These are phyloP conservation scores for Pichia sp. DNA, from an alignment of 1,139 yeast genomes.

Conservation along the genomic window DNA sequence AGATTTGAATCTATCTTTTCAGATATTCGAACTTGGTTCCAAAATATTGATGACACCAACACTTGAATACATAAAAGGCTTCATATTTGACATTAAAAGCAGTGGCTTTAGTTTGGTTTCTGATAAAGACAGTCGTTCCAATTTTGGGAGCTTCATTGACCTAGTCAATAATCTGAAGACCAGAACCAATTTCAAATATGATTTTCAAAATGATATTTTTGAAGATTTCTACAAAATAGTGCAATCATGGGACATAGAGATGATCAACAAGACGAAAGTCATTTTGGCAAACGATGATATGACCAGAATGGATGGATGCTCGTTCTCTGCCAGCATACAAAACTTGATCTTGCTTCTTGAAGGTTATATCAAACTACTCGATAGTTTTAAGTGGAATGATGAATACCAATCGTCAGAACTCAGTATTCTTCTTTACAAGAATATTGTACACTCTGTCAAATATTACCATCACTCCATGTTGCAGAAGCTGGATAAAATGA, in stretches of 20 bases:
- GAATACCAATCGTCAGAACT: constrained; percentile 19
- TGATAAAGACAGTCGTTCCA: constrained; percentile 11
- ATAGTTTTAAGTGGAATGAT: constrained; percentile 23
- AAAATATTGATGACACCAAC: constrained; percentile 17
- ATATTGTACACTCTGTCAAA: constrained; percentile 18
- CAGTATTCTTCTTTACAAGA: constrained; percentile 18
- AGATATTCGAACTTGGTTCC: constrained; percentile 17
- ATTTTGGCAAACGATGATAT: constrained; percentile 19
- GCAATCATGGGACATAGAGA: constrained; percentile 20
- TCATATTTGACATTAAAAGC: constrained; percentile 4
- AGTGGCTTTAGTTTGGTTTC: constrained; percentile 6
- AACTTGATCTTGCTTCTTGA: constrained; percentile 22
- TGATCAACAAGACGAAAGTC: constrained; percentile 16
- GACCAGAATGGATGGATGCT: constrained; percentile 20
- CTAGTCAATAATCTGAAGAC: constrained; percentile 16
- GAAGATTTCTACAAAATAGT: constrained; percentile 19
- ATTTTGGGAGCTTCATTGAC: constrained; percentile 19
- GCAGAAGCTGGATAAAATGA: constrained; percentile 8
- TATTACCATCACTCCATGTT: constrained; percentile 19
- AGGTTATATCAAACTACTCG: constrained; percentile 23
- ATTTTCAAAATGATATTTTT: constrained; percentile 21
- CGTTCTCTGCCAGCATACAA: constrained; percentile 21
- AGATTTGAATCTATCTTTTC: constrained; percentile 17
- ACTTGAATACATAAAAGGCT: constrained; percentile 7
- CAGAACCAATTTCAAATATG: constrained; percentile 17